phyloP scores from a whole-genome alignment of 2,329 filamentous ascomycete genomes.

The Exutisphaerella laricina region DNA sequence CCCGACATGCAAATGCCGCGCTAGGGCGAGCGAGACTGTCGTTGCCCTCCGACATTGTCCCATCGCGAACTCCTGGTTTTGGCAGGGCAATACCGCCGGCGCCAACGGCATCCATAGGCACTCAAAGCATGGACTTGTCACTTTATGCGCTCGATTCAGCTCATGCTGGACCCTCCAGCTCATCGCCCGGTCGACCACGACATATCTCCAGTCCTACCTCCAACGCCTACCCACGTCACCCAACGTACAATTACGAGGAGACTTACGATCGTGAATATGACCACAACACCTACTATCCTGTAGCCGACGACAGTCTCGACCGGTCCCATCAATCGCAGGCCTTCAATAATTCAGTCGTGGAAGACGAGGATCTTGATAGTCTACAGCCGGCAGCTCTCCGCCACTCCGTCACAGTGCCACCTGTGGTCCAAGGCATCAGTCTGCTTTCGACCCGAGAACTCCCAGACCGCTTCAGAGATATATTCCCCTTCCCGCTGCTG shows the following conservation, averaged over 20 bases:
- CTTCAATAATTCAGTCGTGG: background rate
- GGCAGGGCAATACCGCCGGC: background rate
- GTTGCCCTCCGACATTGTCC: conserved; percentile 19
- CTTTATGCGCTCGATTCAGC: conserved; percentile 25
- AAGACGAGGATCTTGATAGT: background rate
- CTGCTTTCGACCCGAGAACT: conserved; percentile 56
- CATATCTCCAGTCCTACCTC: conserved; percentile 39
- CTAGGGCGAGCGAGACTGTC: conserved; percentile 36
- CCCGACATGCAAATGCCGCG: conserved; percentile 33
- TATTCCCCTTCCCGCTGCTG: conserved; percentile 71
- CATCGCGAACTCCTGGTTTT: background rate
- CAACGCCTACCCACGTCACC: conserved; percentile 30
- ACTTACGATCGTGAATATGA: background rate
- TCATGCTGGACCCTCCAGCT: conserved; percentile 28
- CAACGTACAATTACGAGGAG: background rate
- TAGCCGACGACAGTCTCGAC: too few species aligned
- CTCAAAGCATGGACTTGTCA: conserved; percentile 1
- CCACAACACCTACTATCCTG: background rate
- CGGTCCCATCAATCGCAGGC: background rate
- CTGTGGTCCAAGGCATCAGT: conserved; percentile 54
- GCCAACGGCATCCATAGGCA: background rate
- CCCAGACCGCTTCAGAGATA: conserved; percentile 61
- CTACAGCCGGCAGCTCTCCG: too few species aligned
- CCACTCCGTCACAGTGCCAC: conserved; percentile 17
- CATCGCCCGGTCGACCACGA: conserved; percentile 21